Percentiles rank a stretch among this genome's conserved stretches.
Conservation (phyloP, 2,329 filamentous ascomycete genomes). For the Colletotrichum eremochloae region DNA sequence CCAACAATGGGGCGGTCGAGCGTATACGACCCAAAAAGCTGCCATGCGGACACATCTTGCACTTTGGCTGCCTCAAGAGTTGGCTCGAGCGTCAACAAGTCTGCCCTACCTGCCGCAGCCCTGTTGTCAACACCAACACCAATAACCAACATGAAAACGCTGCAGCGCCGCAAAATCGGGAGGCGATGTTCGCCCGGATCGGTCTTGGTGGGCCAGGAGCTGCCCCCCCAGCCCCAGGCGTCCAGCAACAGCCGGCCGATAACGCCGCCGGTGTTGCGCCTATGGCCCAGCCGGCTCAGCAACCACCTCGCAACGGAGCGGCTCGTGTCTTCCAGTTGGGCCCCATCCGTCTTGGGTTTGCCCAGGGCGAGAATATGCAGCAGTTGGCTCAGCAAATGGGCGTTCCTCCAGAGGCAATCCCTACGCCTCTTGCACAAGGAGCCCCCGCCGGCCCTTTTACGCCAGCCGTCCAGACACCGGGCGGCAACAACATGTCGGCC, state of each 20-base stretch:
- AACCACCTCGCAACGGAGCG: conserved; percentile 51
- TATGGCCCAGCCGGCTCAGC: conserved; percentile 43
- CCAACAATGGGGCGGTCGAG: conserved; percentile 77
- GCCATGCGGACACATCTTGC: conserved; percentile 94
- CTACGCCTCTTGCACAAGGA: conserved; percentile 36
- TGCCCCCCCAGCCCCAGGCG: conserved; percentile 45
- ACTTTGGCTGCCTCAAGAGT: conserved; percentile 93
- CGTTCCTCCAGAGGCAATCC: conserved; percentile 49
- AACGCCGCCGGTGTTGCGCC: conserved; percentile 41
- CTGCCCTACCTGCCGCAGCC: conserved; percentile 91
- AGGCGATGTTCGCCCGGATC: conserved; percentile 51
- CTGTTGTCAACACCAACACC: conserved; percentile 72
- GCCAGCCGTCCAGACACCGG: conserved; percentile 40
- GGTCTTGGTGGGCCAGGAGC: conserved; percentile 45
- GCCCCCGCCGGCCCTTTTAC: conserved; percentile 41
- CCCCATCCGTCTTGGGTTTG: conserved; percentile 81
- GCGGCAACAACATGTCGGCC: conserved; percentile 54
- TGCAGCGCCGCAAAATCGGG: conserved; percentile 51
- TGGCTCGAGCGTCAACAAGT: conserved; percentile 98
- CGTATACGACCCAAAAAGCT: conserved; percentile 93
- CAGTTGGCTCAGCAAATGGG: conserved; percentile 77
- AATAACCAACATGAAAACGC: conserved; percentile 52
- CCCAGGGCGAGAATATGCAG: conserved; percentile 76
- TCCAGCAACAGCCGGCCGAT: conserved; percentile 51
- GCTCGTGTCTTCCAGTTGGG: conserved; percentile 79